phyloP scores from a whole-genome alignment of 208 protist species.

The Phytomonas serpens region DNA sequence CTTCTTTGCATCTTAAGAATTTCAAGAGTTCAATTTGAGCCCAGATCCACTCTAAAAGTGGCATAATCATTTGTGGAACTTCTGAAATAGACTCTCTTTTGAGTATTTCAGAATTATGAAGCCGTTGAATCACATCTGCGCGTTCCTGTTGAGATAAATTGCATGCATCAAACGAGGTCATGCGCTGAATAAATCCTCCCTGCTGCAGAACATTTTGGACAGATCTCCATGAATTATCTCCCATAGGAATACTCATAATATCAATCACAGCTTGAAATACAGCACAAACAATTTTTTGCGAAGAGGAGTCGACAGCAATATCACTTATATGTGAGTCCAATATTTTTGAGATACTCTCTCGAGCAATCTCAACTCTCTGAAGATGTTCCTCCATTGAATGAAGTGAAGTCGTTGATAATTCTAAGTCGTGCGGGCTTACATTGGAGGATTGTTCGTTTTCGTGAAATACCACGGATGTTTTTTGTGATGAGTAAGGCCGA shows the following conservation, averaged over 20 bases:
- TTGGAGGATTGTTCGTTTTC: not conserved
- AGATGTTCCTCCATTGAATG: constrained; percentile 4
- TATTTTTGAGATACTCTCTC: constrained; percentile 21
- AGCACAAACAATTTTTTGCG: constrained; percentile 16
- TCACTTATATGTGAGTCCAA: constrained; percentile 25
- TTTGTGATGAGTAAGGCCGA: not conserved
- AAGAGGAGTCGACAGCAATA: constrained; percentile 20
- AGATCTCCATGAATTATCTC: constrained; percentile 14
- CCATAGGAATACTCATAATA: constrained; percentile 21
- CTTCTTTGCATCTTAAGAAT: not conserved
- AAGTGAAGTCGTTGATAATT: not conserved
- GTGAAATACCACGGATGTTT: not conserved
- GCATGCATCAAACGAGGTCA: constrained; percentile 28
- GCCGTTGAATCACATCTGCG: constrained; percentile 19
- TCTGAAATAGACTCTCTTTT: constrained; percentile 18
- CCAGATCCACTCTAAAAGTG: constrained; percentile 28
- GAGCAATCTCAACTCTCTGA: constrained; percentile 17
- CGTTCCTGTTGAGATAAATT: constrained; percentile 14
- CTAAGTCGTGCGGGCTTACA: not conserved
- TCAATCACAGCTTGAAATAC: constrained; percentile 31
- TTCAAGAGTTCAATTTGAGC: constrained; percentile 22
- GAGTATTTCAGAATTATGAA: constrained; percentile 13
- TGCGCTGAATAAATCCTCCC: constrained; percentile 24
- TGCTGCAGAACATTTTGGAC: constrained; percentile 19
- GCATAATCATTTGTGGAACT: constrained; percentile 21